Percentiles rank a stretch among this genome's conserved stretches.
These are phyloP conservation scores for Aristolochia contorta DNA, from an alignment of 164 flowering plant genomes.

Conservation along the genomic window DNA sequence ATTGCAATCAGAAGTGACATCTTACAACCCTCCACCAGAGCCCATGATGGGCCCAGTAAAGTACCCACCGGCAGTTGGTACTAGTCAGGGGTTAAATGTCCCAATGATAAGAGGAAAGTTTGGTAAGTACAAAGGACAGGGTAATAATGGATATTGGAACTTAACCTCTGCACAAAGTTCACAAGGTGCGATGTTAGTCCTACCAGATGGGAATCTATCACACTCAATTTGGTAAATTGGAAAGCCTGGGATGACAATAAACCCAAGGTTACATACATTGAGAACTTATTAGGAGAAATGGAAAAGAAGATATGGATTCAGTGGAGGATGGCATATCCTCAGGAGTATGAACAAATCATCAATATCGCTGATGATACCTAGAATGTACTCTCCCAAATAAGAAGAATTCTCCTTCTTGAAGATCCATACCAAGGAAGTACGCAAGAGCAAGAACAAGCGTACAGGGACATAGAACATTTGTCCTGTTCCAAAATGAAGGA, in stretches of 20 bases:
- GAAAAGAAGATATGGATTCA: conserved; percentile 6
- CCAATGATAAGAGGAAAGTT: not conserved
- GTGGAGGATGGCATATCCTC: conserved; percentile 5
- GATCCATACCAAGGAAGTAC: conserved; percentile 8
- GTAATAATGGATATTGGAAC: too few species aligned
- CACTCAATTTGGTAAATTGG: not conserved
- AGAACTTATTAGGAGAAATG: conserved; percentile 2
- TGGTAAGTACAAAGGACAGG: too few species aligned
- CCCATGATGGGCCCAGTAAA: too few species aligned
- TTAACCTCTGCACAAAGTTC: not conserved
- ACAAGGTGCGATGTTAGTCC: not conserved
- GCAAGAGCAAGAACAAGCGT: conserved; percentile 4
- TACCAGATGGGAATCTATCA: conserved; percentile 11
- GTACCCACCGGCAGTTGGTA: not conserved
- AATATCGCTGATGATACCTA: too few species aligned
- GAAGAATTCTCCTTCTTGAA: too few species aligned
- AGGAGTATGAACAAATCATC: too few species aligned
- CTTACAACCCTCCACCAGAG: not conserved
- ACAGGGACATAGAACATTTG: conserved; percentile 5
- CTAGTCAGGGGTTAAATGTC: not conserved
- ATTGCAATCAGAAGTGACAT: not conserved
- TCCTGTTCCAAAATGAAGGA: conserved; percentile 1
- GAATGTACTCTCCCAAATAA: too few species aligned
- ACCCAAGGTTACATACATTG: not conserved
- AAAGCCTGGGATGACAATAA: not conserved